Evolutionary conservation across 2,329 filamentous ascomycete species (phyloP).

Genomic region (Epichloe sylvatica): DNA sequence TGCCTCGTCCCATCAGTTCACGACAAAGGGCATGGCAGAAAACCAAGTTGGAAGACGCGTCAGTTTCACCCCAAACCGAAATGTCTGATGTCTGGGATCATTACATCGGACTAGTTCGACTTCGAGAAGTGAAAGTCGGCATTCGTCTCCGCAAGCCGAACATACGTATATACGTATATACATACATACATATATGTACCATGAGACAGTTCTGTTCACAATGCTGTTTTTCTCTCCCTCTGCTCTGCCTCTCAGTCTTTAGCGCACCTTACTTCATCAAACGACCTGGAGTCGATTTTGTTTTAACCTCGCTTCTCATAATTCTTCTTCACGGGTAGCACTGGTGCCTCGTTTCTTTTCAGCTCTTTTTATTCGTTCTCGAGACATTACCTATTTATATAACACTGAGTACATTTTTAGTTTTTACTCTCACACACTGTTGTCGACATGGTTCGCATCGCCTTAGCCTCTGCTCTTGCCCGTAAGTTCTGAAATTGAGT

Average conservation of each 20-base stretch:
- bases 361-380: background rate
- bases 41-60: background rate
- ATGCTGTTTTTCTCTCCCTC: too few species aligned
- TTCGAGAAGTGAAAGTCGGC: background rate
- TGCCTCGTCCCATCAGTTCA: background rate
- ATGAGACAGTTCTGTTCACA: too few species aligned
- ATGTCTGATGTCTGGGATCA: background rate
- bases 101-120: background rate
- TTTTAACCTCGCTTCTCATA: background rate
- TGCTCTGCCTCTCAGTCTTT: background rate
- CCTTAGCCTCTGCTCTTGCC: conserved; percentile 11
- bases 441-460: conserved; percentile 14
- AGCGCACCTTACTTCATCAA: background rate
- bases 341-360: background rate
- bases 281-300: conserved; percentile 3
- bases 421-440: background rate
- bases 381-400: too few species aligned
- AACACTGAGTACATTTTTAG: too few species aligned
- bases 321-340: background rate
- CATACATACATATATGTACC: too few species aligned
- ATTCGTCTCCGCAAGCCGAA: background rate
- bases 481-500: conserved; percentile 10
- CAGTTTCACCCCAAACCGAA: background rate
- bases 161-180: background rate
- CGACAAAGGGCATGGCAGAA: background rate